These are phyloP conservation scores for Oropetium thomaeum DNA, from an alignment of 176 grass and related monocot genomes.

Conservation along the genomic window DNA sequence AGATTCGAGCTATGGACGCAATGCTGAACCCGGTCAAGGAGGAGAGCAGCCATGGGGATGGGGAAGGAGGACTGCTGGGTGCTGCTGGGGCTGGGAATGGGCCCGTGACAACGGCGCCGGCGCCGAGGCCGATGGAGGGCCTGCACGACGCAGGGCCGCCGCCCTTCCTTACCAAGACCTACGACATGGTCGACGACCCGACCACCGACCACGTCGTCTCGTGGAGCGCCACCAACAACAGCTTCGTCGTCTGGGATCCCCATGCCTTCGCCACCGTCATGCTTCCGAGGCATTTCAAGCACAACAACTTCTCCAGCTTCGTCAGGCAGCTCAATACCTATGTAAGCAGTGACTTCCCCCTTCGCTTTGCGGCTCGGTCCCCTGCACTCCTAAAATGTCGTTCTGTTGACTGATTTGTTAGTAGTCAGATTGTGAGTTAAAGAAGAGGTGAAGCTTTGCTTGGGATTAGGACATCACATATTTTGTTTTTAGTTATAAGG, in stretches of 20 bases:
- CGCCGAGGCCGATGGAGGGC: conserved; percentile 71
- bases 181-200: conserved; percentile 75
- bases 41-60: conserved; percentile 40
- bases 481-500: not conserved
- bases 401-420: not conserved
- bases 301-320: conserved; percentile 76
- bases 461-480: not conserved
- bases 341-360: conserved; percentile 25
- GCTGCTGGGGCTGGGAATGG: not conserved
- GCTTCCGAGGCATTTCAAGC: conserved; percentile 78
- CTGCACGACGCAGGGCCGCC: conserved; percentile 78
- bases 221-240: conserved; percentile 68
- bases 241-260: conserved; percentile 94
- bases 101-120: not conserved
- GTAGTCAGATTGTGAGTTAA: not conserved
- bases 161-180: conserved; percentile 87
- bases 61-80: not conserved
- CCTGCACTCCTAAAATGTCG: not conserved
- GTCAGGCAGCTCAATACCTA: conserved; percentile 66
- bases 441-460: not conserved
- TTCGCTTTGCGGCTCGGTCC: not conserved
- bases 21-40: conserved; percentile 60
- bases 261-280: conserved; percentile 63
- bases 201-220: conserved; percentile 56
- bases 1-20: conserved; percentile 37